Conservation (phyloP, 108 stramenopile genomes). For the Nitzschia inconspicua region DNA sequence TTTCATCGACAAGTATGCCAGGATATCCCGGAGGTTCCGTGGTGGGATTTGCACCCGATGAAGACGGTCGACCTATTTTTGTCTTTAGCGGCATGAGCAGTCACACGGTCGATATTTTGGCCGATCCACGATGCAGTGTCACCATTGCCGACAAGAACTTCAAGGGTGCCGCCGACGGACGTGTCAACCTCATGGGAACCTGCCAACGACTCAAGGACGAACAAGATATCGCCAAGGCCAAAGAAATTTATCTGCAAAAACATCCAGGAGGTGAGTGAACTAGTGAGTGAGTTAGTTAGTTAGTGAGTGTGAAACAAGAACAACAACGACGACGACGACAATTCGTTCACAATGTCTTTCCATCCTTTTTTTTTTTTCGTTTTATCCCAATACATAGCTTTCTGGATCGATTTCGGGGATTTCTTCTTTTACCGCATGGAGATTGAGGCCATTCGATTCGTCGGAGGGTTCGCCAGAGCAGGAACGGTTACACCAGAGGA, state of each 20-base stretch:
- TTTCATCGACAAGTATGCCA: slow-evolving; percentile 32
- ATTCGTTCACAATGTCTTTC: no score
- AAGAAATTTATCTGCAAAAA: slow-evolving; percentile 78
- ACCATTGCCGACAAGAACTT: slow-evolving; percentile 91
- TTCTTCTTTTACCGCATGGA: slow-evolving; percentile 88
- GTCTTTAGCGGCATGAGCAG: slow-evolving; percentile 90
- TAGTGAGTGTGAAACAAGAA: no score
- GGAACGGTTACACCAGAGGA: slow-evolving; percentile 81
- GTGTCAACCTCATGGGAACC: slow-evolving; percentile 91
- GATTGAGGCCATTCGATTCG: slow-evolving; percentile 83
- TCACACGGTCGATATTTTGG: slow-evolving; percentile 88
- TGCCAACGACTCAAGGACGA: slow-evolving; percentile 43
- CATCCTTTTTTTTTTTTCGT: no score
- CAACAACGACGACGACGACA: no score
- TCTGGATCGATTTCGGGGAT: slow-evolving; percentile 94
- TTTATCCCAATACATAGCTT: no score
- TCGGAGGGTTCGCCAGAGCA: slow-evolving; percentile 94
- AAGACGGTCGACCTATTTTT: slow-evolving; percentile 87
- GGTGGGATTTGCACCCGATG: slow-evolving; percentile 93
- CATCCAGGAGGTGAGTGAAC: no score
- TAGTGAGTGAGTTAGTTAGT: no score
- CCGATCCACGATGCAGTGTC: slow-evolving; percentile 75
- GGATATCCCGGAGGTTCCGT: slow-evolving; percentile 92
- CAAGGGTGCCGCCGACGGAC: slow-evolving; percentile 94
- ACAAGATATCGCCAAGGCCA: slow-evolving; percentile 55